Conservation (phyloP, 148 eudicot species). For the Rhododendron ovatum region DNA sequence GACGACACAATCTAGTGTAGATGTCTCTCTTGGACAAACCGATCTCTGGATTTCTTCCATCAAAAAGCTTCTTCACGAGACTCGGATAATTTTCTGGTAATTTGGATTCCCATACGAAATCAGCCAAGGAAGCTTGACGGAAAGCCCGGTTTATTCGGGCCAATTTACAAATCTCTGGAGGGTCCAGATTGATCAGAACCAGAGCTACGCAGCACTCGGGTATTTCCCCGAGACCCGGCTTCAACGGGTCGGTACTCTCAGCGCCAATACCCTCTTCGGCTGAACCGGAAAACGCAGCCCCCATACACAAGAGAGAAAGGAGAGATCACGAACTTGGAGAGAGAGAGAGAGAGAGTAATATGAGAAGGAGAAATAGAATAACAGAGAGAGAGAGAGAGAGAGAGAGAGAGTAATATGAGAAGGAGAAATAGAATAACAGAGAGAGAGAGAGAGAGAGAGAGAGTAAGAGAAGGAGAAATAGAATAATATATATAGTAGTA, state of each 20-base stretch:
- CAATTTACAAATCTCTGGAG: conserved; percentile 49
- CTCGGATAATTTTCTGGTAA: conserved; percentile 44
- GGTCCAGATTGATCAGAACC: conserved; percentile 38
- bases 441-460: not conserved
- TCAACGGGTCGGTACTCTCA: not conserved
- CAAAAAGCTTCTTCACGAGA: conserved; percentile 35
- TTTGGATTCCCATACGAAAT: conserved; percentile 58
- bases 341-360: not conserved
- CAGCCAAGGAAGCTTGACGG: conserved; percentile 45
- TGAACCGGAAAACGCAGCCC: conserved; percentile 34
- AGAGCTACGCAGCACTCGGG: conserved; percentile 65
- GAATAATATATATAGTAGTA: too few relatives aligned
- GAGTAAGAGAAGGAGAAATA: too few relatives aligned
- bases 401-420: too few relatives aligned
- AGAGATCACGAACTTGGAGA: too few relatives aligned
- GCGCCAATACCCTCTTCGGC: not conserved
- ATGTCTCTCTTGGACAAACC: conserved; percentile 37
- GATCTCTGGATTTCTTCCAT: conserved; percentile 3
- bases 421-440: too few relatives aligned
- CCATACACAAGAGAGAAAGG: conserved; percentile 26
- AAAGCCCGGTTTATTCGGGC: conserved; percentile 39
- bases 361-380: too few relatives aligned
- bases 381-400: not conserved
- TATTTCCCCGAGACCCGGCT: conserved; percentile 43
- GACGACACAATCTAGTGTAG: conserved; percentile 39